Base-by-base conservation (phyloP, 768 basidiomycete species). In the Cystobasidium tubakii region DNA sequence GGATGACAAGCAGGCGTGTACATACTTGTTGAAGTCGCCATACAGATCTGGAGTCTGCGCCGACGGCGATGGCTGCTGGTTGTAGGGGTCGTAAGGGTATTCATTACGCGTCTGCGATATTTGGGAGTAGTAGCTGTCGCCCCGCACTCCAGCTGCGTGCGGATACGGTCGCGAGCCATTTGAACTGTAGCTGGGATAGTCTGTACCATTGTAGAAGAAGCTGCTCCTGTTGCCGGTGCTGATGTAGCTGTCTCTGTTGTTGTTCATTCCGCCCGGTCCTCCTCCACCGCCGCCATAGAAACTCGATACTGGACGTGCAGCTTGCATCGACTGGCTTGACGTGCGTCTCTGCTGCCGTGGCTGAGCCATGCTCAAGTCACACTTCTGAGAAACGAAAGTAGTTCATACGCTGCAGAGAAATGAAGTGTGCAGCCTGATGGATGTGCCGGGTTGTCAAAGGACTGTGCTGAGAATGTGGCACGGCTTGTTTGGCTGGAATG, bases 241-340 rank as follows among this genome's bases (percentile, higher is more conserved):
- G 29, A 71, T 29, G 54, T 71, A 71, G 69, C 69, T 71, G 55
- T 71, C 69, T 36, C 69, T 55, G 34, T 71, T 70, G 50, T 70
- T 71, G 54, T n/a, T 36, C 27, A 44, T 27, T n/a, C 57, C 57
- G 57, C 57, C 23, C 13, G 23, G 31, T 44, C 66, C 66, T 25
- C 66, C 66, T 25, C 25, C n/a, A 39, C 4, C 65, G 19, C 44
- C 66, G 10, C 69, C 69, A 60, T 71, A 71, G 42, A 71, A 71
- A 31, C 50, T 55, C 55, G 69, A 71, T 21, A 71, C 55, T 13
- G 69, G 69, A 17, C 69, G 66, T 4, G 66, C 10, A 53, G 31
- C 34, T 15, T 33, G 31, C 57, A 23, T 39, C 57, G 57, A 62
- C 7, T 62, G 2, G 15, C 46, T 31, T 25, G 57, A 60, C 57